Percentiles rank a stretch among this genome's conserved stretches.
Evolutionary conservation across 208 protist genomes (phyloP).

Genomic region (Acanthamoeba castellanii): DNA sequence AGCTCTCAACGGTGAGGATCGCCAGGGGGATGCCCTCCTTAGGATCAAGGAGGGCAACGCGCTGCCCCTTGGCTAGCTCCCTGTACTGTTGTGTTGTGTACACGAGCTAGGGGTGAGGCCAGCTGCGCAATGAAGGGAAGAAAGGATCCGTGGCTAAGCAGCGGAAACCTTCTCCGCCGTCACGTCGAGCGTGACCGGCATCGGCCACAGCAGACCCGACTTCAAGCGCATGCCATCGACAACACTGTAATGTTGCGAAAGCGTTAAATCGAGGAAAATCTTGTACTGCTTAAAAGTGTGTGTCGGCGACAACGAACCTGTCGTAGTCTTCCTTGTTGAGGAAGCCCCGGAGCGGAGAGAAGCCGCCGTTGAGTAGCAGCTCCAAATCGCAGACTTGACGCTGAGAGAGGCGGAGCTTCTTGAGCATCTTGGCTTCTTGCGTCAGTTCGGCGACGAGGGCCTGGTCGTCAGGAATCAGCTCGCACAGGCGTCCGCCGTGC

Average conservation of each 20-base stretch:
- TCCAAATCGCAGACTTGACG: constrained; percentile 92
- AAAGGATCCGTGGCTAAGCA: constrained; percentile 54
- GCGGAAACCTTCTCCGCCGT: constrained; percentile 58
- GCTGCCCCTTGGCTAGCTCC: constrained; percentile 30
- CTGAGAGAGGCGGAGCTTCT: constrained; percentile 85
- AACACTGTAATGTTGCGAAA: constrained; percentile 27
- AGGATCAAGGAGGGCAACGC: constrained; percentile 61
- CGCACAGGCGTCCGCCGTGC: constrained; percentile 35
- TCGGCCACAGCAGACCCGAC: constrained; percentile 80
- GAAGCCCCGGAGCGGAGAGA: constrained; percentile 91
- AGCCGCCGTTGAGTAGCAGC: constrained; percentile 90
- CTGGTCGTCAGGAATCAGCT: not conserved
- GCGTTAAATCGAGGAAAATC: not conserved
- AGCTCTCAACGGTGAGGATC: constrained; percentile 63
- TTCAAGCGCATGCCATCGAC: constrained; percentile 77
- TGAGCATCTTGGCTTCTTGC: constrained; percentile 1
- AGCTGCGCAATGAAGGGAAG: constrained; percentile 5
- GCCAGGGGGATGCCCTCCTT: constrained; percentile 65
- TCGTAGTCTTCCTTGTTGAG: constrained; percentile 89
- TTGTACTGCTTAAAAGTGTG: not conserved
- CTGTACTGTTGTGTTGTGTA: constrained; percentile 55
- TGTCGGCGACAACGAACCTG: constrained; percentile 72
- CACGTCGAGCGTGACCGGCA: constrained; percentile 85
- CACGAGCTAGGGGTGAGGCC: not conserved
- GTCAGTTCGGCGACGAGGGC: not conserved